Base-by-base conservation (phyloP, 768 basidiomycete genomes). In the Botryobasidium botryosum region DNA sequence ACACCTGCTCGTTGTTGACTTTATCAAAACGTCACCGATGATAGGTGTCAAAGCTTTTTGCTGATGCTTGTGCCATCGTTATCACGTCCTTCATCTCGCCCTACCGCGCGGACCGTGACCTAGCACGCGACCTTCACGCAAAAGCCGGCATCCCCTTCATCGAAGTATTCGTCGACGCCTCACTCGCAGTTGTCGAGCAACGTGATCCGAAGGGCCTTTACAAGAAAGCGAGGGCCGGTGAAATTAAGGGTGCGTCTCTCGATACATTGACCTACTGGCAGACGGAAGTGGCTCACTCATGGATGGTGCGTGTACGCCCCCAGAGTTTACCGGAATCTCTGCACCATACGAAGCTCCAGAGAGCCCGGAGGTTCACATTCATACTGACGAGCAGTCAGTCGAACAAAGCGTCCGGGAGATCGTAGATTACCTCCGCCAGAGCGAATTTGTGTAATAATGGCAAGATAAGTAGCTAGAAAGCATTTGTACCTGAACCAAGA, bases 1-100 rank as follows among this genome's bases (percentile, higher is more conserved):
- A 5, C 37, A 15, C 47, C 25, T 24, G 23, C 37, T 12, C 10
- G 37, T 8, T 12, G 37, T 39, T 12, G 10, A 44, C 32, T n/a
- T 31, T 13, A 43, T 20, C 23, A 36, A 15, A 20, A 1, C 21
- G 20, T 24, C 2, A 2, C 21, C 27, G 21, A 35, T 47, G 43
- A 45, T 55, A 92, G 88, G 91, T 99, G 40, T 79, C 94, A 37
- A 90, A 87, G 60, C 68, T 97, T 33, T 94, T 99, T 61, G 76
- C 90, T 17, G 84, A 91, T 55, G 73, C 90, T 3, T 79, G 74
- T 26, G 83, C 80, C 53, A 70, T 94, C 52, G 69, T 83, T 15
- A 69, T 96, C 58, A 92, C 94, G 15, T 91, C 94, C 10, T 99
- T 99, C 66, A 99, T 99, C 62, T 97, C 94, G 1, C 94, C 94